Evolutionary conservation across 768 basidiomycete species (phyloP).

Genomic region (Kwoniella newhampshirensis): DNA sequence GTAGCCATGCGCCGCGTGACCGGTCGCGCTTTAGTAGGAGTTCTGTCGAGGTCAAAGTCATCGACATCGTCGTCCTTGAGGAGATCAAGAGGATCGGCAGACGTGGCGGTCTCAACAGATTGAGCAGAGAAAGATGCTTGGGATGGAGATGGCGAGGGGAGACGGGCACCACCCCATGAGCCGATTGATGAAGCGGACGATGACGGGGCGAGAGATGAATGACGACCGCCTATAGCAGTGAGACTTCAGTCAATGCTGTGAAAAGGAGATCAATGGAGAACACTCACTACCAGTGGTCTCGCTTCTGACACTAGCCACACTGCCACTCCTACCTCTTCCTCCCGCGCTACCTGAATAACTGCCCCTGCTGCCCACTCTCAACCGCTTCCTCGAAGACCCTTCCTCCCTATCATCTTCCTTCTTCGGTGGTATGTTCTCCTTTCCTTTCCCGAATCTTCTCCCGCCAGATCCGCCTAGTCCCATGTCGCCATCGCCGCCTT

Average conservation of each 20-base stretch:
- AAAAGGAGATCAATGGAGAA: neutral
- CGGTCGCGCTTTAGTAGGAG: slow-evolving; percentile 37
- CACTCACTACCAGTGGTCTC: slow-evolving; percentile 35
- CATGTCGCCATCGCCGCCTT: slow-evolving; percentile 28
- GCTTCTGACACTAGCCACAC: slow-evolving; percentile 42
- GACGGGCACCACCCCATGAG: slow-evolving; percentile 18
- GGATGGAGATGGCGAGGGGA: slow-evolving; percentile 39
- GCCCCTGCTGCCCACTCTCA: slow-evolving; percentile 22
- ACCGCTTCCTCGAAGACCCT: slow-evolving; percentile 31
- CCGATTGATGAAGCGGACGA: slow-evolving; percentile 22
- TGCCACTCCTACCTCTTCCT: slow-evolving; percentile 38
- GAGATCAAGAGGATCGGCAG: slow-evolving; percentile 25
- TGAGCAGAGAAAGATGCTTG: slow-evolving; percentile 25
- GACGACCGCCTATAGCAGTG: slow-evolving; percentile 13
- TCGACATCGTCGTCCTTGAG: slow-evolving; percentile 18
- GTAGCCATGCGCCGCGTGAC: slow-evolving; percentile 8
- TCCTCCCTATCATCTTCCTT: slow-evolving; percentile 32
- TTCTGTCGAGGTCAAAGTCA: slow-evolving; percentile 32
- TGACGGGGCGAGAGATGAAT: slow-evolving; percentile 31
- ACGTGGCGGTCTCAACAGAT: slow-evolving; percentile 28
- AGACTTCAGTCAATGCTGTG: neutral
- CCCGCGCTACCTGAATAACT: slow-evolving; percentile 15
- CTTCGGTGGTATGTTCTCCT: slow-evolving; percentile 48
- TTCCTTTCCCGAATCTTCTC: slow-evolving; percentile 36
- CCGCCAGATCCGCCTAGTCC: slow-evolving; percentile 4